Evolutionary conservation across 129 eudicot species (phyloP).

Genomic region (Escallonia rubra): DNA sequence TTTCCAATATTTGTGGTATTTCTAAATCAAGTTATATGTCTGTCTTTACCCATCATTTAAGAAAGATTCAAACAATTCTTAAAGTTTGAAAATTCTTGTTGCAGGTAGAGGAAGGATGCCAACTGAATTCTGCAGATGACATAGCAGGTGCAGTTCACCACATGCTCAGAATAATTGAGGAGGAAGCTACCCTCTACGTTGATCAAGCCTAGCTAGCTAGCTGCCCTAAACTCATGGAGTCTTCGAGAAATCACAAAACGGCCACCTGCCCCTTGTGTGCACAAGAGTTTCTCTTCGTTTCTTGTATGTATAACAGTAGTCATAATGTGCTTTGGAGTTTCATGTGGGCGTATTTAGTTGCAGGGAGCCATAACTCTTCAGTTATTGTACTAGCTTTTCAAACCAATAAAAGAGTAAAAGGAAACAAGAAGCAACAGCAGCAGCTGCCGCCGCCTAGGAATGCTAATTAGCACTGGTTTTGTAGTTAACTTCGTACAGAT

Average conservation of each 20-base stretch:
- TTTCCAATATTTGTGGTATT: slow-evolving; percentile 24
- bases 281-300: slow-evolving; percentile 14
- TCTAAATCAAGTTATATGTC: background rate
- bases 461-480: too few species aligned
- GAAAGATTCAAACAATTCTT: slow-evolving; percentile 10
- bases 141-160: slow-evolving; percentile 95
- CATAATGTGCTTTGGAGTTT: too few species aligned
- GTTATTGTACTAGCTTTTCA: too few species aligned
- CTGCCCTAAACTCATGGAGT: slow-evolving; percentile 17
- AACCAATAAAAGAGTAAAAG: too few species aligned
- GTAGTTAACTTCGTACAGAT: too few species aligned
- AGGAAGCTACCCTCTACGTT: slow-evolving; percentile 53
- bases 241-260: slow-evolving; percentile 24
- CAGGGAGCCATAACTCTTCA: too few species aligned
- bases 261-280: slow-evolving; percentile 17
- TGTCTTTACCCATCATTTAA: slow-evolving; percentile 13
- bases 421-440: too few species aligned
- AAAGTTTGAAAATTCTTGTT: slow-evolving; percentile 6
- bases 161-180: slow-evolving; percentile 95
- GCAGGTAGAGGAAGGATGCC: slow-evolving; percentile 98
- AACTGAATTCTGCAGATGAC: slow-evolving; percentile 80
- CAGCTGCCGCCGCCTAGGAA: too few species aligned
- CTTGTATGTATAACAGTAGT: slow-evolving; percentile 6
- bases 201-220: slow-evolving; percentile 29
- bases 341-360: too few species aligned